Conservation (phyloP, 805 yeast species). For the Ogataea pignaliae region DNA sequence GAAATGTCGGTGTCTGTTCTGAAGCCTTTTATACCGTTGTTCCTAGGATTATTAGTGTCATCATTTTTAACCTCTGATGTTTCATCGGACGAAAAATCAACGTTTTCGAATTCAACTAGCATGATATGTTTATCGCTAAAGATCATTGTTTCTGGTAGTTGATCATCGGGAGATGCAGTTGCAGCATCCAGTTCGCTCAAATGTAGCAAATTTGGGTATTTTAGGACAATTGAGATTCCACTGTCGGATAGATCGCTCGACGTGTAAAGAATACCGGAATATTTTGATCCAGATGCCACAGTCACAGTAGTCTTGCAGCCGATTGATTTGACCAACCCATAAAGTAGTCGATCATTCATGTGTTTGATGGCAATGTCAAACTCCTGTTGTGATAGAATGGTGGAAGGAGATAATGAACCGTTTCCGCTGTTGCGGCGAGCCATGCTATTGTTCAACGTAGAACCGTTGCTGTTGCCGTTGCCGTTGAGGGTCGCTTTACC, state of each 20-base stretch:
- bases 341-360: slow-evolving; percentile 54
- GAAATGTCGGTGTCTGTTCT: slow-evolving; percentile 86
- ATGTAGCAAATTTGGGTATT: slow-evolving; percentile 42
- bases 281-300: slow-evolving; percentile 55
- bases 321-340: slow-evolving; percentile 51
- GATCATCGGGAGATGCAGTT: slow-evolving; percentile 29
- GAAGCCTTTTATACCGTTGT: slow-evolving; percentile 36
- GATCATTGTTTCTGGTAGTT: slow-evolving; percentile 41
- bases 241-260: slow-evolving; percentile 34
- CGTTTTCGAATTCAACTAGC: slow-evolving; percentile 40
- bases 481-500: background rate
- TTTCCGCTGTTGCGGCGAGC: slow-evolving; percentile 1
- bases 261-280: slow-evolving; percentile 55
- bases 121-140: slow-evolving; percentile 48
- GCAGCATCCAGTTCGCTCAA: slow-evolving; percentile 32
- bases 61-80: background rate
- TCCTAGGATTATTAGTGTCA: slow-evolving; percentile 11
- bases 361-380: slow-evolving; percentile 27
- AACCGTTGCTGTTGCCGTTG: slow-evolving; percentile 2
- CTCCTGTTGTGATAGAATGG: slow-evolving; percentile 22
- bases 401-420: slow-evolving; percentile 11
- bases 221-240: slow-evolving; percentile 54
- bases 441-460: slow-evolving; percentile 1
- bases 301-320: slow-evolving; percentile 58
- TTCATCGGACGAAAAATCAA: slow-evolving; percentile 27